Percentiles rank a stretch among this genome's conserved stretches.
phyloP scores from a whole-genome alignment of 1,284 basidiomycete species.

The Termitomyces sp. region DNA sequence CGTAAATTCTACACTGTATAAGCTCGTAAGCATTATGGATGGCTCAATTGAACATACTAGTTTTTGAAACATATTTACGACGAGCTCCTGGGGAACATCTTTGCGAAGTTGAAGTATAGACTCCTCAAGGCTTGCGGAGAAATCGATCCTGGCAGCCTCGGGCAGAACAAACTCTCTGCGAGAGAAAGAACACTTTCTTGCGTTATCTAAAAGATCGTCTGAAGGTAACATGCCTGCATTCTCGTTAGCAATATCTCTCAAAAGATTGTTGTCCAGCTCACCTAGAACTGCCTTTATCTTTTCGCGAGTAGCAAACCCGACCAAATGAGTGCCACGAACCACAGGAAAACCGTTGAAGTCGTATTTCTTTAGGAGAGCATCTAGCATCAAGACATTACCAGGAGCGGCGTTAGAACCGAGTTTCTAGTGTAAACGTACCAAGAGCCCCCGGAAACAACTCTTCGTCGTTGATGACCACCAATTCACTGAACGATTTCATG shows the following conservation, averaged over 20 bases:
- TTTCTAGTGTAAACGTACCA: constrained; percentile 26
- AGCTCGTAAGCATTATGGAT: background rate
- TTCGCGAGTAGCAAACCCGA: constrained; percentile 59
- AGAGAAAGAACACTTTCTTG: constrained; percentile 38
- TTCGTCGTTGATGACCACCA: constrained; percentile 50
- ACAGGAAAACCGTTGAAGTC: constrained; percentile 62
- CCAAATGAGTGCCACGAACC: constrained; percentile 41
- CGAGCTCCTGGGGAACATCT: constrained; percentile 63
- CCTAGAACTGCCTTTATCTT: constrained; percentile 47
- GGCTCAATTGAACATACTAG: constrained; percentile 37
- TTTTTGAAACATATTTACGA: constrained; percentile 71
- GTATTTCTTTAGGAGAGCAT: constrained; percentile 34
- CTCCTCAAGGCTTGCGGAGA: constrained; percentile 50
- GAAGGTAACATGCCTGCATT: constrained; percentile 22
- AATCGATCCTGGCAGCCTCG: constrained; percentile 33
- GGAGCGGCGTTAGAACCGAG: background rate
- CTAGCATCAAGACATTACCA: constrained; percentile 17
- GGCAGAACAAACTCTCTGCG: constrained; percentile 20
- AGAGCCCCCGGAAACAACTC: constrained; percentile 43
- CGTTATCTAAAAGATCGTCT: constrained; percentile 23
- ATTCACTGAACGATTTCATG: constrained; percentile 50
- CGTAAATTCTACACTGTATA: constrained; percentile 48
- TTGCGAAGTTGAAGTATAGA: constrained; percentile 58
- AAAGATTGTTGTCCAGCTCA: constrained; percentile 22
- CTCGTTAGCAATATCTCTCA: background rate